phyloP scores from a whole-genome alignment of 495 filamentous ascomycete species.

The Xylona heveae region DNA sequence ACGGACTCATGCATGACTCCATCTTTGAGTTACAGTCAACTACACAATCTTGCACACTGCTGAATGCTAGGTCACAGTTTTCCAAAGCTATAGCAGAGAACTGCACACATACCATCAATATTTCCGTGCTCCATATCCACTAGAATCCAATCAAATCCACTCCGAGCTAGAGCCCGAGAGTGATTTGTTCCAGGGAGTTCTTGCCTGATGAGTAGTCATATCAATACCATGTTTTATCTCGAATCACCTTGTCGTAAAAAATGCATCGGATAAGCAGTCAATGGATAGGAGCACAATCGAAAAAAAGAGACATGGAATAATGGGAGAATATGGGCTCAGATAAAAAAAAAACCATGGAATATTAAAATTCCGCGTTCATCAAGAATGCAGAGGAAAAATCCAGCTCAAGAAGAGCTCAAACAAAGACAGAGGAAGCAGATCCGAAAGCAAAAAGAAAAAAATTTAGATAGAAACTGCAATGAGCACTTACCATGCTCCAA shows the following conservation, averaged over 20 bases:
- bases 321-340: not conserved
- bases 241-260: not conserved
- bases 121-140: constrained; percentile 66
- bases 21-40: constrained; percentile 22
- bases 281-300: not conserved
- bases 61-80: too few species aligned
- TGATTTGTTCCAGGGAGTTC: constrained; percentile 55
- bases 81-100: not conserved
- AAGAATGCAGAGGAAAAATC: not conserved
- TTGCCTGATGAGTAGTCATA: constrained; percentile 24
- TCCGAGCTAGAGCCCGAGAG: constrained; percentile 41
- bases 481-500: constrained; percentile 31
- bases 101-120: constrained; percentile 43
- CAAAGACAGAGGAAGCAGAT: not conserved
- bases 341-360: not conserved
- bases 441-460: not conserved
- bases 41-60: not conserved
- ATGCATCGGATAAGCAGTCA: not conserved
- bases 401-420: not conserved
- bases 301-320: not conserved
- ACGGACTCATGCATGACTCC: constrained; percentile 70
- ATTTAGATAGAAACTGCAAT: not conserved
- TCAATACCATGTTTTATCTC: not conserved
- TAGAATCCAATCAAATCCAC: constrained; percentile 53
- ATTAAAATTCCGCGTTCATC: not conserved